Evolutionary conservation across 176 grass and related monocot species (phyloP).

Genomic region (Oryza australiensis): DNA sequence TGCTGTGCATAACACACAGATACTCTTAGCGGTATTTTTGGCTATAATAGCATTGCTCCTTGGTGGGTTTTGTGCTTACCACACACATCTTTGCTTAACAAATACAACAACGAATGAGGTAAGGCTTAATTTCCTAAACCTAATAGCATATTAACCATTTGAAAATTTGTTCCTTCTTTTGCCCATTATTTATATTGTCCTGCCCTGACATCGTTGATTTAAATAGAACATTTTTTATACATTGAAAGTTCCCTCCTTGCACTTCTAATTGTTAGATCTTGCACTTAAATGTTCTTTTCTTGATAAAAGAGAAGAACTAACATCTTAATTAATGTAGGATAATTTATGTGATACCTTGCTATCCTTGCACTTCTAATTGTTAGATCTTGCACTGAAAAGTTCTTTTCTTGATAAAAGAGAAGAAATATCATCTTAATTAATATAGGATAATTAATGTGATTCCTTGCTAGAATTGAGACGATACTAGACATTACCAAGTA

Average conservation of each 20-base stretch:
- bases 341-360: not conserved
- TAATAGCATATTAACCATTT: not conserved
- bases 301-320: not conserved
- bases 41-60: constrained; percentile 83
- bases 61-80: constrained; percentile 89
- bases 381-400: not conserved
- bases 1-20: constrained; percentile 84
- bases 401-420: not conserved
- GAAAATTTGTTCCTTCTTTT: constrained; percentile 1
- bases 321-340: not conserved
- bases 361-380: not conserved
- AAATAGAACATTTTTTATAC: not conserved
- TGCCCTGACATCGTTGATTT: not conserved
- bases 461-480: not conserved
- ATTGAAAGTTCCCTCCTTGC: not conserved
- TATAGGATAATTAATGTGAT: not conserved
- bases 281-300: not conserved
- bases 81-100: constrained; percentile 78
- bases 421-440: not conserved
- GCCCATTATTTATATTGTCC: not conserved
- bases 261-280: not conserved
- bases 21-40: constrained; percentile 90
- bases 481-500: not conserved
- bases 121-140: not conserved
- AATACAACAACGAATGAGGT: constrained; percentile 98